Percentiles rank a stretch among this genome's conserved stretches.
Evolutionary conservation across 495 filamentous ascomycete genomes (phyloP).

Genomic region (Trichoderma reesei): DNA sequence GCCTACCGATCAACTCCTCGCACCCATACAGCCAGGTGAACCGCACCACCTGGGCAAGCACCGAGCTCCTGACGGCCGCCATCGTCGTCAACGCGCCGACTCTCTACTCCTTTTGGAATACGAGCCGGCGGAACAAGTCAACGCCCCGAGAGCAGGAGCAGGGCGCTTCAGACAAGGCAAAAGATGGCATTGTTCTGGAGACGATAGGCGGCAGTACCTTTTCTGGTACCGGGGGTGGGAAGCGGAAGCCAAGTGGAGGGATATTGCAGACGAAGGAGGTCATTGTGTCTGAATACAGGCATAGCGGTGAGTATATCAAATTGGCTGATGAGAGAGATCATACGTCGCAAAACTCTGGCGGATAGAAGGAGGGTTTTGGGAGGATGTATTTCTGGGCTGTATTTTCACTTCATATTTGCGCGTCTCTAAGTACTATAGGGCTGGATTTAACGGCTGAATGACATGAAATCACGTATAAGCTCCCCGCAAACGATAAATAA

Average conservation of each 20-base stretch:
- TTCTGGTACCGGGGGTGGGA: neutral
- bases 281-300: neutral
- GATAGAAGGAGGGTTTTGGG: neutral
- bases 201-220: neutral
- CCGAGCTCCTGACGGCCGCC: constrained; percentile 33
- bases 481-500: too few species aligned
- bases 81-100: constrained; percentile 37
- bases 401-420: too few species aligned
- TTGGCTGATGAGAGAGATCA: neutral
- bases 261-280: neutral
- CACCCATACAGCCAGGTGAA: constrained; percentile 28
- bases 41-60: constrained; percentile 33
- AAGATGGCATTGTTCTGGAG: neutral
- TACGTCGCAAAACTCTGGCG: neutral
- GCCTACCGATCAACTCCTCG: constrained; percentile 25
- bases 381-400: neutral
- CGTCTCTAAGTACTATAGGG: too few species aligned
- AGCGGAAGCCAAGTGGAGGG: neutral
- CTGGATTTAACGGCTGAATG: too few species aligned
- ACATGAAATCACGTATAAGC: too few species aligned
- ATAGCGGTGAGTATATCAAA: neutral
- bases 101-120: constrained; percentile 19
- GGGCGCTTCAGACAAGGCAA: neutral
- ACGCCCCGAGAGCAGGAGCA: neutral
- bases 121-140: neutral